Conservation (phyloP, 495 filamentous ascomycete species). For the Tuber magnatum region DNA sequence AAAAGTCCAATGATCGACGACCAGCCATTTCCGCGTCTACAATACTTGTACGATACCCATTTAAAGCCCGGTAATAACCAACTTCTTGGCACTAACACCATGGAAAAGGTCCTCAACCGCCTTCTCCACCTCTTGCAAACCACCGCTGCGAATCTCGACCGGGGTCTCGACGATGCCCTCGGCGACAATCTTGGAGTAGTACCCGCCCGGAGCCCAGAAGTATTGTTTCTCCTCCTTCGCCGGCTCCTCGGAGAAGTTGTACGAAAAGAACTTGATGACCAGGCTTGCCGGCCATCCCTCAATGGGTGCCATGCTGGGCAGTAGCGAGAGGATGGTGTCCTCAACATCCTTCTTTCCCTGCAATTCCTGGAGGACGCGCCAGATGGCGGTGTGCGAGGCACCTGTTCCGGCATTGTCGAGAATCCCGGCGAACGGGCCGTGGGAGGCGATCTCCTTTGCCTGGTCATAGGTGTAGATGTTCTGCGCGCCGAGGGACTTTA, state of each 20-base stretch:
- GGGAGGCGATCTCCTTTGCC: slow-evolving; percentile 10
- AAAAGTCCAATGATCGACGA: not conserved
- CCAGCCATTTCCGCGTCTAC: not conserved
- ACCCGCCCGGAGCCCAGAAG: slow-evolving; percentile 2
- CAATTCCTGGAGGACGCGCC: slow-evolving; percentile 7
- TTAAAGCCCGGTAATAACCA: slow-evolving; percentile 6
- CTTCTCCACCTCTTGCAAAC: slow-evolving; percentile 9
- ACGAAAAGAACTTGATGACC: not conserved
- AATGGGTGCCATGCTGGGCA: slow-evolving; percentile 2
- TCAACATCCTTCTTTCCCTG: not conserved
- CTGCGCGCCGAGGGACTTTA: slow-evolving; percentile 32
- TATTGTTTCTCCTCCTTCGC: slow-evolving; percentile 7
- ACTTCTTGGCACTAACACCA: slow-evolving; percentile 22
- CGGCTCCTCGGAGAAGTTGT: not conserved
- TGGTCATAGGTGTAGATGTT: slow-evolving; percentile 31
- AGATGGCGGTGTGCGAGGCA: slow-evolving; percentile 11
- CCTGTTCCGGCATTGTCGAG: slow-evolving; percentile 15
- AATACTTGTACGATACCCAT: too few species aligned
- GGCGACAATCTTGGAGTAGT: slow-evolving; percentile 3
- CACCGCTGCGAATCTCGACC: slow-evolving; percentile 11
- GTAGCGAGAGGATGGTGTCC: slow-evolving; percentile 5
- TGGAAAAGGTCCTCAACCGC: slow-evolving; percentile 6
- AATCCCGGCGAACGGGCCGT: slow-evolving; percentile 13
- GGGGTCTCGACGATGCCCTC: slow-evolving; percentile 15
- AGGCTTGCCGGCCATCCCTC: slow-evolving; percentile 2